phyloP scores from a whole-genome alignment of 225 moss, liverwort and hornwort species.

The Polytrichum formosum region DNA sequence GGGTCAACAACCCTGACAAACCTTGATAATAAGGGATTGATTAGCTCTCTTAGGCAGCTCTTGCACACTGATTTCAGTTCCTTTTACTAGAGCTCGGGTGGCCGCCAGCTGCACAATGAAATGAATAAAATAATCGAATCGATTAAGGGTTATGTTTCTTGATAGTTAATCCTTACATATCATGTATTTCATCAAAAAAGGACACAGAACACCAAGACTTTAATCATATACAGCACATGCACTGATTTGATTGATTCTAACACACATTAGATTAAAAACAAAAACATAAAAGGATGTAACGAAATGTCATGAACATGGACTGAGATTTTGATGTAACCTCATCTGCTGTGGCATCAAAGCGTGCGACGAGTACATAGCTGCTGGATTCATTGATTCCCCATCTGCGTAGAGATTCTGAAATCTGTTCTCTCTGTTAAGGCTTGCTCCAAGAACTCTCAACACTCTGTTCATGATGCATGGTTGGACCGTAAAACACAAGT shows the following conservation, averaged over 20 bases:
- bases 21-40: constrained; percentile 73
- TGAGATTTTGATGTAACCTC: constrained; percentile 43
- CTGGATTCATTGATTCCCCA: constrained; percentile 80
- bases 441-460: too few species aligned
- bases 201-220: too few species aligned
- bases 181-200: too few species aligned
- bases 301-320: neutral
- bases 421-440: constrained; percentile 48
- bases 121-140: too few species aligned
- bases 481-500: too few species aligned
- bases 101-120: constrained; percentile 53
- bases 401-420: constrained; percentile 85
- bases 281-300: too few species aligned
- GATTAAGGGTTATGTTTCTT: too few species aligned
- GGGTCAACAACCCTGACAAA: constrained; percentile 7
- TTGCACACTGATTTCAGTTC: constrained; percentile 69
- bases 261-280: too few species aligned
- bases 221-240: too few species aligned
- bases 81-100: constrained; percentile 57
- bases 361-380: constrained; percentile 58
- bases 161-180: too few species aligned
- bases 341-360: constrained; percentile 56
- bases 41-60: constrained; percentile 64
- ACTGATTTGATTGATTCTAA: too few species aligned
- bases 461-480: too few species aligned